Evolutionary conservation across 1,284 basidiomycete genomes (phyloP), one percentile per base, ranked within the genome.

Genomic region (Mrakiaceae sp.): DNA sequence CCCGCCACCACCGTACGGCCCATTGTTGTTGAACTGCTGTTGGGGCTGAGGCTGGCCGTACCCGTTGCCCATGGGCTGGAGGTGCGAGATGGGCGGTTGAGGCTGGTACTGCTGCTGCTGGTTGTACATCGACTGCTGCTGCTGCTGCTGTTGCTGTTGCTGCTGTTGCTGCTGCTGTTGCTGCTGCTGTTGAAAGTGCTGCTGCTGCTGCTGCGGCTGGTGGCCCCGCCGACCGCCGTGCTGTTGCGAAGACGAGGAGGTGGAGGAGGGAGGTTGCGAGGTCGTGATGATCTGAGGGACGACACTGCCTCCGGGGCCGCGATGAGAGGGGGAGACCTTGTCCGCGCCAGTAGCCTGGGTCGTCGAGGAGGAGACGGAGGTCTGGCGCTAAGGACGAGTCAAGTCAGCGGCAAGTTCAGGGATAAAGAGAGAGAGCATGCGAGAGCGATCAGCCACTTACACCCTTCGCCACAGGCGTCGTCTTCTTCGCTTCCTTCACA

Each of bases 81-180:
- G 51, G 39, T 46, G 57, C 12, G 57, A 58, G 46, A 62, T 62
- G 60, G 53, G 46, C 50, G 43, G 42, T 44, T 50, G 47, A 16
- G 60, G 43, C 50, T 44, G 60, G 42, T 27, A 27, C 27, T 58
- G 52, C 56, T 58, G 46, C 40, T 55, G 62, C 12, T 63, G 62
- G 44, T 40, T 46, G 53, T 63, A 63, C 42, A 63, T 14, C 5
- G 62, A 10, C 27, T 63, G 62, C 7, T 63, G 51, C 27, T 52
- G 57, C 16, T 42, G 14, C 12, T 39, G 48, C 16, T 53, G 60
- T 14, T 42, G 60, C 42, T 43, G 55, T 10, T 57, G 55, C 55
- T 55, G 58, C 39, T 11, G 57, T 12, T 58, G 57, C 27, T 60
- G 59, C 51, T 60, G 59, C 55, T 57, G 55, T 14, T 46, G 55